Base-by-base conservation (phyloP, 441 rosid species). In the Melastoma candidum region DNA sequence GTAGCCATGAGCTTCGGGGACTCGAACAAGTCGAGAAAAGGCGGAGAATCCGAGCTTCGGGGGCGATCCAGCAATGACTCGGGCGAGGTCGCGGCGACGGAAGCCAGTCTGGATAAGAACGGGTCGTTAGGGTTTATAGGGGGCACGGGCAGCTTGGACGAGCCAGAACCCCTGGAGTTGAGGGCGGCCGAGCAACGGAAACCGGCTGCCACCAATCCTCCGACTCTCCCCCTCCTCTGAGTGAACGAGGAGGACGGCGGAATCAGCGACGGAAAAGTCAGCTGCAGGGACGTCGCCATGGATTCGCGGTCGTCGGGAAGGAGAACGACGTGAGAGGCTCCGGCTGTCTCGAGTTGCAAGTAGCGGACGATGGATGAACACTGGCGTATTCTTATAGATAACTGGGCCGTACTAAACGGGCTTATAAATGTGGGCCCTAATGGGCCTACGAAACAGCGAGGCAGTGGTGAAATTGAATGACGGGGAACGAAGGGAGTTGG, bases 61-160 rank as follows among this genome's bases (percentile, higher is more conserved):
- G 85, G 77, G 14, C 84, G 74, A 51, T 73, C 74, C n/a, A 74
- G 59, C 45, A 86, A 66, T 13, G 50, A 51, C 14, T 79, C 89
- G 2, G 94, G 84, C 0, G 94, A 79, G 24, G 55, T 68, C 14
- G 82, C 76, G 3, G 90, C 87, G 8, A 68, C 71, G 9, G 83
- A 68, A 43, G 95, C 81, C 24, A 87, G 80, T 46, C 64, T 79
- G 3, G 80, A 65, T 8, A 87, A 77, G 53, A 87, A 87, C 2
- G 87, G 83, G 71, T 84, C 97, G 12, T 79, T 81, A 13, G 95
- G 92, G 79, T 90, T 78, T 1, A 81, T 3, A 1, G 92, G 89
- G 46, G 94, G 83, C 68, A 74, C 67, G 22, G 85, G 89, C 60
- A 86, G 75, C 60, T 72, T 76, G 8, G 56, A 52, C 2, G 56